A percentile compares a stretch with the other conserved stretches of the same genome.
These are phyloP conservation scores for Pilatotrama ljubarskyi DNA, from an alignment of 768 basidiomycete species.

Conservation along the genomic window DNA sequence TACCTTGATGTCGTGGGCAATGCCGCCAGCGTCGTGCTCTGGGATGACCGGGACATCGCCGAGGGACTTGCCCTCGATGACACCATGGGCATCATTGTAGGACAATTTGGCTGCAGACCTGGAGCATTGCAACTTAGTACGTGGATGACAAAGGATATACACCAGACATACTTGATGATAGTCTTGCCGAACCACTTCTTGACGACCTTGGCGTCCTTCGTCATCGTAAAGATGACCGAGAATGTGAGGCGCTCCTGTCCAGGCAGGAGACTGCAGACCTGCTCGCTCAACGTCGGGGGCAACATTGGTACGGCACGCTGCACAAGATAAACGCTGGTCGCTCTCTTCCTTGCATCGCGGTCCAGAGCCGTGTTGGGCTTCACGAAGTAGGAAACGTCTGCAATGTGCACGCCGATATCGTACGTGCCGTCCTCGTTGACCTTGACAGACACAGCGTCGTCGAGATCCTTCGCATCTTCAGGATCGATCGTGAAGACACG, in stretches of 20 bases:
- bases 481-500: slow-evolving; percentile 96
- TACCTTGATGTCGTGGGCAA: slow-evolving; percentile 75
- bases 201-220: slow-evolving; percentile 74
- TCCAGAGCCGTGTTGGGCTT: slow-evolving; percentile 96
- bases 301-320: slow-evolving; percentile 98
- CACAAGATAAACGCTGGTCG: slow-evolving; percentile 95
- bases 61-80: slow-evolving; percentile 72
- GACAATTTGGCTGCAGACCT: slow-evolving; percentile 87
- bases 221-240: slow-evolving; percentile 85
- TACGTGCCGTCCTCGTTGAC: slow-evolving; percentile 89
- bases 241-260: slow-evolving; percentile 90
- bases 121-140: slow-evolving; percentile 1
- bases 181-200: slow-evolving; percentile 95
- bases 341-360: slow-evolving; percentile 95
- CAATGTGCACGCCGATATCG: slow-evolving; percentile 92
- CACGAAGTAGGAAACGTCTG: slow-evolving; percentile 95
- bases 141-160: background rate
- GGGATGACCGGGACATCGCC: slow-evolving; percentile 51
- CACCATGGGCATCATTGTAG: slow-evolving; percentile 78
- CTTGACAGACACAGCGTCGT: slow-evolving; percentile 92
- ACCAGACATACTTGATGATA: slow-evolving; percentile 71
- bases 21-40: slow-evolving; percentile 57
- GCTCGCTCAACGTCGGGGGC: slow-evolving; percentile 89
- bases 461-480: slow-evolving; percentile 83
- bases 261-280: slow-evolving; percentile 89